Evolutionary conservation across 371 early-diverging fungal genomes (phyloP).

Genomic region (Syncephalastrum monosporum): DNA sequence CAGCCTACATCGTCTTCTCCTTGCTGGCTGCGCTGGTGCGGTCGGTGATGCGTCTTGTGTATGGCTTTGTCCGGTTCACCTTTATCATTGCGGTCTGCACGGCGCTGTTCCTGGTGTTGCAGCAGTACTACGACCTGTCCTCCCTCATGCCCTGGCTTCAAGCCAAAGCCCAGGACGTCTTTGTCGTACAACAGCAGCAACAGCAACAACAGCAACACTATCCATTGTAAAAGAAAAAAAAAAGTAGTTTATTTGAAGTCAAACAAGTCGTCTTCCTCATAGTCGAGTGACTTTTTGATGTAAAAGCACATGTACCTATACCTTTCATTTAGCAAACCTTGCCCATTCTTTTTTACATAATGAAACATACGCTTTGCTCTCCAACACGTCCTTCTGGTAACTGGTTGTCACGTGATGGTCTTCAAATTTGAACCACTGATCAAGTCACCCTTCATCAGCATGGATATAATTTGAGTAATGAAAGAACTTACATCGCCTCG

Average conservation of each 20-base stretch:
- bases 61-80: slow-evolving; percentile 40
- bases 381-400: slow-evolving; percentile 73
- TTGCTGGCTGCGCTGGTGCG: slow-evolving; percentile 26
- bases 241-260: slow-evolving; percentile 4
- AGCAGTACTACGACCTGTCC: slow-evolving; percentile 17
- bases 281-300: slow-evolving; percentile 68
- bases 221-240: not conserved
- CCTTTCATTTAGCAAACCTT: no score
- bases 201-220: not conserved
- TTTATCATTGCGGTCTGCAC: slow-evolving; percentile 26
- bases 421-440: slow-evolving; percentile 90
- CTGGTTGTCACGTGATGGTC: slow-evolving; percentile 80
- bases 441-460: not conserved
- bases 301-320: slow-evolving; percentile 90
- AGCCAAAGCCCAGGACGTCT: slow-evolving; percentile 2
- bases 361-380: slow-evolving; percentile 68
- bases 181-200: slow-evolving; percentile 7
- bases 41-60: slow-evolving; percentile 30
- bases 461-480: no score
- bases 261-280: slow-evolving; percentile 24
- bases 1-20: slow-evolving; percentile 32
- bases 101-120: slow-evolving; percentile 17
- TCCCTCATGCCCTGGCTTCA: no score
- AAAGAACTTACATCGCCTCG: slow-evolving; percentile 64
- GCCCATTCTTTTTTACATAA: not conserved